Evolutionary conservation across 768 basidiomycete species (phyloP).

Genomic region (Lactifluus piperatus): DNA sequence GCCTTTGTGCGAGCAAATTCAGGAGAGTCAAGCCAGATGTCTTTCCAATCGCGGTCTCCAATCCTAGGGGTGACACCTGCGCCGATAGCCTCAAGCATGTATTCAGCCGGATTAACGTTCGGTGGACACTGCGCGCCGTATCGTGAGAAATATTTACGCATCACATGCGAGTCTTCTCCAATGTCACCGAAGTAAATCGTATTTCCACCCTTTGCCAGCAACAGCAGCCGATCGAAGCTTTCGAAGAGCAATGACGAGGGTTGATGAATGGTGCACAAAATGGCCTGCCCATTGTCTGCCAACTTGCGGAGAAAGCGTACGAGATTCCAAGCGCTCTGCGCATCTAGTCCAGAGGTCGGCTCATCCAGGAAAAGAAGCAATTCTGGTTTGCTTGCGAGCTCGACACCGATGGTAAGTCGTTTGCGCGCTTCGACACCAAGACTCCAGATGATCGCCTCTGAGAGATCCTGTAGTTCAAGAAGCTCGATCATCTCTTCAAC

Average conservation of each 20-base stretch:
- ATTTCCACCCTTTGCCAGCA: conserved; percentile 75
- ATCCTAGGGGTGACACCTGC: conserved; percentile 69
- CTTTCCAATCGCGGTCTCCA: conserved; percentile 79
- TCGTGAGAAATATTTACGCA: conserved; percentile 70
- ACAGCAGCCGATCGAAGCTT: conserved; percentile 67
- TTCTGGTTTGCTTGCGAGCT: conserved; percentile 82
- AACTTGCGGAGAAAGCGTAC: conserved; percentile 79
- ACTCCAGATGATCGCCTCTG: conserved; percentile 73
- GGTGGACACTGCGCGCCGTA: conserved; percentile 68
- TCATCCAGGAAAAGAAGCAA: conserved; percentile 58
- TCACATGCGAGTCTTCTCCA: conserved; percentile 58
- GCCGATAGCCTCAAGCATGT: conserved; percentile 81
- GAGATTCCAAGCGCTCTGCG: conserved; percentile 73
- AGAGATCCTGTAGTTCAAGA: conserved; percentile 74
- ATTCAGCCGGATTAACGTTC: conserved; percentile 71
- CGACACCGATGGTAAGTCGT: conserved; percentile 85
- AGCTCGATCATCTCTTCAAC: conserved; percentile 81
- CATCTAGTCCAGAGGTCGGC: conserved; percentile 51
- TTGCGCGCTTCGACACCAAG: conserved; percentile 70
- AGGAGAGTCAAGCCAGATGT: conserved; percentile 72
- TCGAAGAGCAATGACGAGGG: conserved; percentile 83
- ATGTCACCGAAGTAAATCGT: conserved; percentile 93
- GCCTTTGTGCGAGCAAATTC: conserved; percentile 34
- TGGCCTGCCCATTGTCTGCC: conserved; percentile 80
- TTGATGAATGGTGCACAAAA: conserved; percentile 87